Percentiles rank a stretch among this genome's conserved stretches.
phyloP scores from a whole-genome alignment of 2,329 filamentous ascomycete species.

The Triangularia verruculosa region DNA sequence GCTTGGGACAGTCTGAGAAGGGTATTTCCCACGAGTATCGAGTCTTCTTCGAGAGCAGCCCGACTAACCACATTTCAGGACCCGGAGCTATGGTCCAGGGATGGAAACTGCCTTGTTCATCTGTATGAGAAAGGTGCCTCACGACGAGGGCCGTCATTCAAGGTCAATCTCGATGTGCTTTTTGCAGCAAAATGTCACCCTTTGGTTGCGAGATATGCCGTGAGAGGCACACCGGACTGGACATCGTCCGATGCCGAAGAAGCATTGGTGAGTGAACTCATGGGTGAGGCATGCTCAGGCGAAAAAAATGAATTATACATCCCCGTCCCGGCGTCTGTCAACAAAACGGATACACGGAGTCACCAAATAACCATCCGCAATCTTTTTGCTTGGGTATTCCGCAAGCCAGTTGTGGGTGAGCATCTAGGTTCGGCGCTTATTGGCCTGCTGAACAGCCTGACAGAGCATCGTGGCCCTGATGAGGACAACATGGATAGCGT shows the following conservation, averaged over 20 bases:
- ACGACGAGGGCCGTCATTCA: conserved; percentile 64
- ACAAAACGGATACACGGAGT: conserved; percentile 52
- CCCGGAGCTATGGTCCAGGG: conserved; percentile 64
- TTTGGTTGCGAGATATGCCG: conserved; percentile 54
- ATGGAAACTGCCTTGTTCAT: conserved; percentile 69
- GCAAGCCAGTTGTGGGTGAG: conserved; percentile 64
- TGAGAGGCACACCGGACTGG: conserved; percentile 32
- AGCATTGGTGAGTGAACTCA: conserved; percentile 12
- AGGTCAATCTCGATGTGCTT: conserved; percentile 57
- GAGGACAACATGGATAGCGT: conserved; percentile 60
- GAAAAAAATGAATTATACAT: conserved; percentile 62
- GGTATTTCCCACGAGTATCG: conserved; percentile 33
- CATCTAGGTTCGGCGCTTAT: conserved; percentile 63
- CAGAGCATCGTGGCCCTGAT: conserved; percentile 54
- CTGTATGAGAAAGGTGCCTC: conserved; percentile 65
- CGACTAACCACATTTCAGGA: conserved; percentile 51
- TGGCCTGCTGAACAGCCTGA: conserved; percentile 62
- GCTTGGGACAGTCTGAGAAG: conserved; percentile 48
- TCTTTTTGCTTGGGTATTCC: conserved; percentile 68
- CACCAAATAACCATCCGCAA: conserved; percentile 71
- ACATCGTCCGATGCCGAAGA: conserved; percentile 6
- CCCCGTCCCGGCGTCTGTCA: conserved; percentile 56
- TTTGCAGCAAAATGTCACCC: conserved; percentile 57
- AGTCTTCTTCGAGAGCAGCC: neutral
- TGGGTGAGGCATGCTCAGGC: conserved; percentile 15